Evolutionary conservation across 2,329 filamentous ascomycete genomes (phyloP), one percentile per base, ranked within the genome.

Genomic region (Talaromyces sp.): DNA sequence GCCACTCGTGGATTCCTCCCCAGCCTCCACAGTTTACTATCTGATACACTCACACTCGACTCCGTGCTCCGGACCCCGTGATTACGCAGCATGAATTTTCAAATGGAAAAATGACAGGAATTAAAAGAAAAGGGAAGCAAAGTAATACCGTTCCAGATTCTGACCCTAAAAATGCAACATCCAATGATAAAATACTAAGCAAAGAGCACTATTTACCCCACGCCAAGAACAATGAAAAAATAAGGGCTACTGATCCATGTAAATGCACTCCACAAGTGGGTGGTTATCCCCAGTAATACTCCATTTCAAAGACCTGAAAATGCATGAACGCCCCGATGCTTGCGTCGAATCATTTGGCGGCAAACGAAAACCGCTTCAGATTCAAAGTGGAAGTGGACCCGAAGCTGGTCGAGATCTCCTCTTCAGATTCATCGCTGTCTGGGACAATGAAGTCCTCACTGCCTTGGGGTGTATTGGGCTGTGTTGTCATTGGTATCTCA

Each of bases 401-500:
- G 13, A 52, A 54, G 20, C 45, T 51, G 20, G 54, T 58, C 2
- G 51, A 54, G 17, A 49, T 35, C 16, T 65, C 66, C 9, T 66
- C 66, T 13, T 71, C 67, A n/a, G 72, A 70, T 3, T 76, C 77
- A 37, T 82, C 80, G 45, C 78, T 82, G 51, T 78, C 73, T 17
- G 77, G 78, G 35, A 81, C 64, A 17, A 83, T 76, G 33, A 76
- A 61, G 58, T 83, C 80, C 59, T 83, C 80, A 54, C 80, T 82
- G 2, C 80, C 80, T 40, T 69, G 67, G 39, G 39, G 48, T 51
- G 51, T 29, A 49, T 65, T 49, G 66, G 45, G 39, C 33, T 45
- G 47, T 1, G 41, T 37, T 10, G 37, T 20, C 14, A 49, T 29
- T n/a, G 40, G 47, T 20, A n/a, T 37, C 13, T 44, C 46, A 7